Percentiles rank a stretch among this genome's conserved stretches.
These are phyloP conservation scores for Adansonia digitata DNA, from an alignment of 345 rosid species.

Conservation along the genomic window DNA sequence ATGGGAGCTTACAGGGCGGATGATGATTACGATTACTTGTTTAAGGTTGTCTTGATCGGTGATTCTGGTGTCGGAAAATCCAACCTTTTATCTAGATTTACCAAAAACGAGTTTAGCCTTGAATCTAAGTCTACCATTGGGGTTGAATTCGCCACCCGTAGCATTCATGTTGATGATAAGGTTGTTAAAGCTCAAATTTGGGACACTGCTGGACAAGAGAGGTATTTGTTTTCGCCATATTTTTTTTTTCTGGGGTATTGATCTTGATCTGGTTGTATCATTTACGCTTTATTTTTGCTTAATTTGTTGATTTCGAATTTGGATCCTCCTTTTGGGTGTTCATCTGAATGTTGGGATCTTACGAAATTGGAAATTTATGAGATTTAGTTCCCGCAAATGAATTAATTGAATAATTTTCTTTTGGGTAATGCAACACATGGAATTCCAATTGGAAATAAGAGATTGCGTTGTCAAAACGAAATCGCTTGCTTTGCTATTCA, in stretches of 20 bases:
- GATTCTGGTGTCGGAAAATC: conserved; percentile 86
- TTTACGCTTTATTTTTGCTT: too few species aligned
- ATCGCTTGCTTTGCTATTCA: not conserved
- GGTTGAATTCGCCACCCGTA: conserved; percentile 80
- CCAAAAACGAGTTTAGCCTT: conserved; percentile 68
- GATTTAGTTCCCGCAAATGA: not conserved
- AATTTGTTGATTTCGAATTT: not conserved
- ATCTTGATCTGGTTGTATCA: not conserved
- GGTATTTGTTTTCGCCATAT: conserved; percentile 25
- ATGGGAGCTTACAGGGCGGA: conserved; percentile 56
- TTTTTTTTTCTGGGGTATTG: not conserved
- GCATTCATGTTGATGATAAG: conserved; percentile 62
- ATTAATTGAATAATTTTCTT: not conserved
- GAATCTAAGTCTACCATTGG: conserved; percentile 86
- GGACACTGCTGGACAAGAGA: conserved; percentile 92
- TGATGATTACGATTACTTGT: conserved; percentile 64
- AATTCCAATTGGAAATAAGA: not conserved
- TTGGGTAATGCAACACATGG: not conserved
- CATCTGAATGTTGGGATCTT: not conserved
- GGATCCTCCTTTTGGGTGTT: not conserved
- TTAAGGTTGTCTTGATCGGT: conserved; percentile 74
- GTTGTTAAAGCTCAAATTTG: conserved; percentile 86
- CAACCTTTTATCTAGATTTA: conserved; percentile 62
- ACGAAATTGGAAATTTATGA: not conserved
- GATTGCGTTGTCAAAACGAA: not conserved